Evolutionary conservation across 805 yeast genomes (phyloP), one percentile per base, ranked within the genome.

Genomic region (Saccharomycopsis amapae): DNA sequence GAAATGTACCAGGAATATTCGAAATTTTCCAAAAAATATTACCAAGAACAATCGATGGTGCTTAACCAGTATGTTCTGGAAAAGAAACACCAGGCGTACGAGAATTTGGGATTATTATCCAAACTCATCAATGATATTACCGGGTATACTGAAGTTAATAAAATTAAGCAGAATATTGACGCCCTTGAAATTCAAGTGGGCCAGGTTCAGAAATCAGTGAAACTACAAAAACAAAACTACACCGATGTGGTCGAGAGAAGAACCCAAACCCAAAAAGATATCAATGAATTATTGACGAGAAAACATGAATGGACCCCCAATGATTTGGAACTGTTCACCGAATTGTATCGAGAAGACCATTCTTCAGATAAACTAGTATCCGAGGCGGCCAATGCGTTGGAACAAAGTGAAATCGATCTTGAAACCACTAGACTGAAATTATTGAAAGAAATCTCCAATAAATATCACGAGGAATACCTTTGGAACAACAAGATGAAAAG

Each of bases 401-500:
- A 69, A 19, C 62, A 66, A 22, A 68, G 78, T 1, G 97, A 89
- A 54, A 59, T 57, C 2, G 60, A 63, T 39, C 84, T 81, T 35
- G 96, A 88, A 46, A 79, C 79, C 7, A 62, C 81, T 17, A 90
- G 84, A 54, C 72, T 78, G 45, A 75, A 72, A 46, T 64, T 88
- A 39, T 80, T 87, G 15, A 79, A 79, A 46, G 81, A 85, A 49
- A 93, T 93, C 15, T 68, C 90, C 57, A 79, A 88, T 1, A 69
- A 97, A 55, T 93, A 93, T 57, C 96, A 90, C 52, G 97, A 93
- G 61, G 99, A 93, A 58, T 97, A 93, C 62, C 78, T 93, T 5
- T 93, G 98, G 97, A 86, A 96, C 1, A 98, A 93, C 64, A 89
- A 89, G 62, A 93, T 93, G 49, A 71, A 98, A 50, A 75, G 89